phyloP scores from a whole-genome alignment of 2,329 filamentous ascomycete species.

The Chaetomiaceae sp. region DNA sequence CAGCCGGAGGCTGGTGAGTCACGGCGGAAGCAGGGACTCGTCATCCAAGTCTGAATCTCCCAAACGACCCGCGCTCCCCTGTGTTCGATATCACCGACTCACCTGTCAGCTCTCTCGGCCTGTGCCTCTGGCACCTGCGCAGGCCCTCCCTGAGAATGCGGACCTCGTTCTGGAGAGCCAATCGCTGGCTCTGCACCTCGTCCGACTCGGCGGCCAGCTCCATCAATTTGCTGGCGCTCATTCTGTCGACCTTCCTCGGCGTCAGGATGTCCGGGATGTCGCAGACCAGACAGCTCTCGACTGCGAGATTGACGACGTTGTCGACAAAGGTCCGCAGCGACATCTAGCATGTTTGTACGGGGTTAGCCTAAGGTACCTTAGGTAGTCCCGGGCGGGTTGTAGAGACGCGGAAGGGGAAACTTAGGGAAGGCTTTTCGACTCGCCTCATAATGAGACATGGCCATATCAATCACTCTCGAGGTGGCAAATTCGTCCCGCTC shows the following conservation, averaged over 20 bases:
- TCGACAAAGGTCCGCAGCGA: slow-evolving; percentile 43
- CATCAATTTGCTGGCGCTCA: slow-evolving; percentile 31
- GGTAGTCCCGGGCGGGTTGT: too few species aligned
- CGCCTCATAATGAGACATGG: slow-evolving; percentile 14
- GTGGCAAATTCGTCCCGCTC: slow-evolving; percentile 33
- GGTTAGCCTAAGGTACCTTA: too few species aligned
- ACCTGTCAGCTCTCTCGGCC: neutral
- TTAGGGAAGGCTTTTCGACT: too few species aligned
- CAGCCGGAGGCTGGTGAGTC: too few species aligned
- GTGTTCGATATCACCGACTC: neutral
- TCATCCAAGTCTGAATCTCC: too few species aligned
- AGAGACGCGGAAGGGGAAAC: too few species aligned
- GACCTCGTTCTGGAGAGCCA: slow-evolving; percentile 13
- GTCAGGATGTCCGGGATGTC: slow-evolving; percentile 41
- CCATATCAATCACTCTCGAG: slow-evolving; percentile 37
- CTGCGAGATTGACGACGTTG: slow-evolving; percentile 44
- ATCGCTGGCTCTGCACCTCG: slow-evolving; percentile 19
- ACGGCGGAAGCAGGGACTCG: too few species aligned
- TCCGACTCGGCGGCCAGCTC: slow-evolving; percentile 33
- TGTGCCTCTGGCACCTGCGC: slow-evolving; percentile 22
- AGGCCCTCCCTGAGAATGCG: slow-evolving; percentile 22
- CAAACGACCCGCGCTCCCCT: too few species aligned
- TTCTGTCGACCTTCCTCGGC: slow-evolving; percentile 32
- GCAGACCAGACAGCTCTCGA: slow-evolving; percentile 45
- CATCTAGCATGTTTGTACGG: slow-evolving; percentile 29